Evolutionary conservation across 306 rosid genomes (phyloP), one percentile per base, ranked within the genome.

Genomic region (Bauhinia variegata): DNA sequence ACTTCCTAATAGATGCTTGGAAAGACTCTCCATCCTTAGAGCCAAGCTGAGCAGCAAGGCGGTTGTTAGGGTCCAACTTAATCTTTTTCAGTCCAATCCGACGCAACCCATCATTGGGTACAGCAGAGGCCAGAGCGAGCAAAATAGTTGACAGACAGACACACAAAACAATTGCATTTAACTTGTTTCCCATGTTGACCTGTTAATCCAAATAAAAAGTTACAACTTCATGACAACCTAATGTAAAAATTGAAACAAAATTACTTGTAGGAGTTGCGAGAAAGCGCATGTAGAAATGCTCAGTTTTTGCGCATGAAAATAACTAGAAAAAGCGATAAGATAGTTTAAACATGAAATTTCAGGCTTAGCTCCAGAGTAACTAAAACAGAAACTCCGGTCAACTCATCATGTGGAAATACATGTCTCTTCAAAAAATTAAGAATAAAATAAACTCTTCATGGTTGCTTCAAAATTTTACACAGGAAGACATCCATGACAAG

Each of bases 11-110:
- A 18, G 82, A 57, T 65, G 79, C 59, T 38, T 83, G 47, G 60
- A 68, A 37, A 30, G 63, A 11, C 32, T 73, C 75, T 47, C 42
- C 73, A 17, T 73, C 79, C 61, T 54, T 78, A 44, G 78, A 69
- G 39, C 80, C 92, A 9, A 73, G 46, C 70, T 39, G 62, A 6
- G 77, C 70, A 54, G 88, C 86, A 38, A 83, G 78, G 59, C 79
- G 54, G 33, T 70, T 46, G 23, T 81, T 72, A 3, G 67, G 19
- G 36, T 82, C 92, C 65, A 60, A 12, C 54, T 80, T 83, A 43
- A 78, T 58, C 81, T 80, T 93, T 51, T 80, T 93, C 80, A 93
- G 71, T 37, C 92, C 95, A 71, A 93, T 83, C 75, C 97, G 86
- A 1, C 75, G 67, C 66, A 93, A 46, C 42, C 92, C 91, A 18